Conservation (phyloP, 768 basidiomycete genomes). For the Piloderma croceum region DNA sequence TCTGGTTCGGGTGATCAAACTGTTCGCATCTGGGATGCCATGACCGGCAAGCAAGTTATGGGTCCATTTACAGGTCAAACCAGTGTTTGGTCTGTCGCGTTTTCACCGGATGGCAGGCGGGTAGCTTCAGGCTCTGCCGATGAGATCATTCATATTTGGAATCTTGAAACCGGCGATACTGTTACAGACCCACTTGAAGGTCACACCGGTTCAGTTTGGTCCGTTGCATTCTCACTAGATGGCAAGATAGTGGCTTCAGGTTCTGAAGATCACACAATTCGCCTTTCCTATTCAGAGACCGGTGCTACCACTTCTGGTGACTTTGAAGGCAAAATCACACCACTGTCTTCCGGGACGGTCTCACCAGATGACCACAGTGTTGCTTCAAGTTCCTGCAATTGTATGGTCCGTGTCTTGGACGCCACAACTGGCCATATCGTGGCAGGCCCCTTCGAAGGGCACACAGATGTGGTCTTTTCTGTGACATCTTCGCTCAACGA, state of each 20-base stretch:
- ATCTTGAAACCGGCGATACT: not conserved
- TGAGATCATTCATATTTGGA: not conserved
- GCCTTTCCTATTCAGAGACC: too few species aligned
- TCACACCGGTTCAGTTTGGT: constrained; percentile 9
- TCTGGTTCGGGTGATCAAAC: not conserved
- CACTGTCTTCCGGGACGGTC: too few species aligned
- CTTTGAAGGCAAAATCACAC: too few species aligned
- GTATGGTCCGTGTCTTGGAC: too few species aligned
- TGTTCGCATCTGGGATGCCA: constrained; percentile 1
- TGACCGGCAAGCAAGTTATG: too few species aligned
- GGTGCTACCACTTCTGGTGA: constrained; percentile 10
- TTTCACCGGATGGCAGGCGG: constrained; percentile 3
- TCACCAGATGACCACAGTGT: too few species aligned
- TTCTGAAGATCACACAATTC: constrained; percentile 28
- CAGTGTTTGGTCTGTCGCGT: not conserved
- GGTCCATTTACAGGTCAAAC: not conserved
- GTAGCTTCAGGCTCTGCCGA: constrained; percentile 1
- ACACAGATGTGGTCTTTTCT: too few species aligned
- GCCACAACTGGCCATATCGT: too few species aligned
- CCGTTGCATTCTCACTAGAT: constrained; percentile 33
- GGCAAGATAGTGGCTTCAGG: constrained; percentile 38
- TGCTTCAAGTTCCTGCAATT: too few species aligned
- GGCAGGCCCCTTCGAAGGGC: too few species aligned
- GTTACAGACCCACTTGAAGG: too few species aligned
- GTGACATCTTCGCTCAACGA: too few species aligned